Conservation (phyloP, 1,139 yeast genomes). For the Pichia sp. region DNA sequence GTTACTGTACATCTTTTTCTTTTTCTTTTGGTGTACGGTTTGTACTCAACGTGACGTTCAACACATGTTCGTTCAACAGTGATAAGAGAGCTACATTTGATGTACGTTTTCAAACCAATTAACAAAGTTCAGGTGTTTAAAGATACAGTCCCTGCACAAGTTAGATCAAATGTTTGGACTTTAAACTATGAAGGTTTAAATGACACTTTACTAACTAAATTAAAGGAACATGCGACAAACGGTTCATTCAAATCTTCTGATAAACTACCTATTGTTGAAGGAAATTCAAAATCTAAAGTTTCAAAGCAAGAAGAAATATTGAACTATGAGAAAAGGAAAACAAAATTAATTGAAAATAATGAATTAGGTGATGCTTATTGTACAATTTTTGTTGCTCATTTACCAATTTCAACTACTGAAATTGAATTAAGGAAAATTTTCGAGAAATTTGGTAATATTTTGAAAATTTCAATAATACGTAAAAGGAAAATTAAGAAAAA, state of each 20-base stretch:
- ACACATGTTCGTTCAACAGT: no score
- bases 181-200: constrained; percentile 2
- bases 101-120: constrained; percentile 1
- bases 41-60: no score
- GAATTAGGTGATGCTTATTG: constrained; percentile 60
- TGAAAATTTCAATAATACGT: neutral
- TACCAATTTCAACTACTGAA: constrained; percentile 42
- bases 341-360: neutral
- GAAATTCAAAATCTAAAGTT: no score
- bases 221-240: neutral
- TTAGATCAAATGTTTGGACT: neutral
- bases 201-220: neutral
- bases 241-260: neutral
- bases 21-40: no score
- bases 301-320: constrained; percentile 4
- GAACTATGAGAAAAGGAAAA: constrained; percentile 5
- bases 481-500: neutral
- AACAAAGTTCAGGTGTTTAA: constrained; percentile 4
- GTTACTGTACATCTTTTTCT: no score
- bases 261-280: neutral
- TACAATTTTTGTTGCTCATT: constrained; percentile 58
- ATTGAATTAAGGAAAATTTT: constrained; percentile 38
- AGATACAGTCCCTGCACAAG: constrained; percentile 5
- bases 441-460: neutral
- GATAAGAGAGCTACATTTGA: no score